Conservation (phyloP, 768 basidiomycete genomes). For the Crassisporium funariophilum region DNA sequence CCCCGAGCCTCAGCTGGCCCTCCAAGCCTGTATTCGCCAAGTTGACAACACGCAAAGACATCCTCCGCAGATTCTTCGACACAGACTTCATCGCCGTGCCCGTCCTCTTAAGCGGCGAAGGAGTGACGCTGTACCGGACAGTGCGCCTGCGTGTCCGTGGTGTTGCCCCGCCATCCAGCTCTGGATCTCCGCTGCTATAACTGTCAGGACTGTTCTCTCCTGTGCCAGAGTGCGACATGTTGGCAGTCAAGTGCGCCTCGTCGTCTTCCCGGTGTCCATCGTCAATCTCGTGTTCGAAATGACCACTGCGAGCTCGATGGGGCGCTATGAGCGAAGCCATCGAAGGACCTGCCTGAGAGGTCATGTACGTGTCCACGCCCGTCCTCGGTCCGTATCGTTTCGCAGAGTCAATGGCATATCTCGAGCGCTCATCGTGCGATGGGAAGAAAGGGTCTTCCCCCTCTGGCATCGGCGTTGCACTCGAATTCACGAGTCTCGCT, state of each 20-base stretch:
- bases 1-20: constrained; percentile 56
- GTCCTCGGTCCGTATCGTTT: constrained; percentile 34
- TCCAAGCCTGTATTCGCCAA: constrained; percentile 63
- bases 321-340: constrained; percentile 51
- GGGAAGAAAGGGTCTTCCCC: constrained; percentile 48
- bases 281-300: constrained; percentile 35
- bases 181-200: constrained; percentile 47
- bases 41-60: constrained; percentile 83
- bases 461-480: constrained; percentile 2
- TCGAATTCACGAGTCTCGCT: constrained; percentile 21
- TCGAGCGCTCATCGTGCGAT: constrained; percentile 35
- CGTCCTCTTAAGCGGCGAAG: constrained; percentile 64
- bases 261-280: constrained; percentile 56
- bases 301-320: constrained; percentile 29
- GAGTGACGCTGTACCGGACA: constrained; percentile 51
- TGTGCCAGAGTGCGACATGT: constrained; percentile 40
- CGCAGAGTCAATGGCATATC: constrained; percentile 30
- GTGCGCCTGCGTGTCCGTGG: constrained; percentile 43
- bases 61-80: constrained; percentile 57
- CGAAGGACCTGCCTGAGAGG: constrained; percentile 50
- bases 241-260: constrained; percentile 56
- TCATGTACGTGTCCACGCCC: constrained; percentile 35
- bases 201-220: constrained; percentile 27
- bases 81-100: constrained; percentile 60
- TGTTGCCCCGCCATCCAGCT: constrained; percentile 44